Evolutionary conservation across 2,329 filamentous ascomycete species (phyloP).

Genomic region (Rutstroemia sp.): DNA sequence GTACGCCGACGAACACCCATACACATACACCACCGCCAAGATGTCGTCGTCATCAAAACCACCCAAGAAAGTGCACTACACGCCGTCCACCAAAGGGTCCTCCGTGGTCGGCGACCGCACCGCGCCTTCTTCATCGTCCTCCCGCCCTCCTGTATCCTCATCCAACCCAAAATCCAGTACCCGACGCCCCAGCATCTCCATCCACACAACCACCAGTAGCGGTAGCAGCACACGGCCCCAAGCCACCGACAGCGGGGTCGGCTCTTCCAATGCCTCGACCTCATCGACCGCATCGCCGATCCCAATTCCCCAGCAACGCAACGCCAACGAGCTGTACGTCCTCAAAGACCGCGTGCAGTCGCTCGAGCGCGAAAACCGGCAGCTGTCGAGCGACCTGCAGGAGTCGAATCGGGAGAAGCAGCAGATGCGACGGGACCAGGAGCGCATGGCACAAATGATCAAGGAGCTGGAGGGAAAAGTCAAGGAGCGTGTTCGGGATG

Average conservation of each 20-base stretch:
- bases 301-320: not conserved
- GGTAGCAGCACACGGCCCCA: not conserved
- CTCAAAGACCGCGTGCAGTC: conserved; percentile 2
- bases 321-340: not conserved
- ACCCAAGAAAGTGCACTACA: conserved; percentile 5
- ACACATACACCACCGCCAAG: not conserved
- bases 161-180: not conserved
- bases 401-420: conserved; percentile 2
- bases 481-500: not conserved
- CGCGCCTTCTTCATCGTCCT: not conserved
- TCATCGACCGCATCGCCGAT: not conserved
- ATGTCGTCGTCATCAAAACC: conserved; percentile 1
- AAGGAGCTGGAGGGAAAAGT: not conserved
- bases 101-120: not conserved
- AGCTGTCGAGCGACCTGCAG: conserved; percentile 7
- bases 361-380: not conserved
- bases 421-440: conserved; percentile 3
- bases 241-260: not conserved
- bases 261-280: not conserved
- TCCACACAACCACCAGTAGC: not conserved
- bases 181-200: not conserved
- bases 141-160: not conserved
- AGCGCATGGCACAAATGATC: not conserved
- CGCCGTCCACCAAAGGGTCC: conserved; percentile 4
- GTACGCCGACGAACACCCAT: not conserved